phyloP scores from a whole-genome alignment of 495 filamentous ascomycete species.

The Penicillium malachiteum region DNA sequence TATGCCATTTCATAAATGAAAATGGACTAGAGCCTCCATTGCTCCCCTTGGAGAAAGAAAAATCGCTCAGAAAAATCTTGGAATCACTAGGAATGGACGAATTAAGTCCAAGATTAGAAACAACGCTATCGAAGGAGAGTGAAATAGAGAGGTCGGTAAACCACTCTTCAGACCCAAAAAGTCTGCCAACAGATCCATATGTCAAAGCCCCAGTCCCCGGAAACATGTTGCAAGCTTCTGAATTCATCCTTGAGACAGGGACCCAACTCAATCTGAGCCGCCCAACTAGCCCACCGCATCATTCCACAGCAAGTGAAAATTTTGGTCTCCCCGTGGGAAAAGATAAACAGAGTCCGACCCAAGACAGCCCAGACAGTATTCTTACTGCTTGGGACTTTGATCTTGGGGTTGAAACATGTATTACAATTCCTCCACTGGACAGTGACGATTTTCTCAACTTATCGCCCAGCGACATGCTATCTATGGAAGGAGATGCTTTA shows the following conservation, averaged over 20 bases:
- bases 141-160: too few relatives aligned
- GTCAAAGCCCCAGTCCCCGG: too few relatives aligned
- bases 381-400: background rate
- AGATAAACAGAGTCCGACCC: background rate
- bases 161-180: too few relatives aligned
- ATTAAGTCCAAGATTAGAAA: background rate
- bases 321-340: too few relatives aligned
- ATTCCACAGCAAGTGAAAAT: too few relatives aligned
- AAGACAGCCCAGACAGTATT: background rate
- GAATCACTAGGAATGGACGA: background rate
- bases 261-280: too few relatives aligned
- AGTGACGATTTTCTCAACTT: background rate
- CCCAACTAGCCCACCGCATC: too few relatives aligned
- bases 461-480: background rate
- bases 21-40: slow-evolving; percentile 18
- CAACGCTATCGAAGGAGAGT: too few relatives aligned
- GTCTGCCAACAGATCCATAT: too few relatives aligned
- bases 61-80: background rate
- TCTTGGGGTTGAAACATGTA: background rate
- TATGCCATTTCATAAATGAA: slow-evolving; percentile 18
- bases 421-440: background rate
- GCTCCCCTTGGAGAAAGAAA: background rate
- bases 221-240: too few relatives aligned
- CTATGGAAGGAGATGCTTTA: too few relatives aligned
- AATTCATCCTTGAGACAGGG: too few relatives aligned